Evolutionary conservation across 805 yeast species (phyloP), one percentile per base, ranked within the genome.

Genomic region (Lipomyces spencermartinsiae): DNA sequence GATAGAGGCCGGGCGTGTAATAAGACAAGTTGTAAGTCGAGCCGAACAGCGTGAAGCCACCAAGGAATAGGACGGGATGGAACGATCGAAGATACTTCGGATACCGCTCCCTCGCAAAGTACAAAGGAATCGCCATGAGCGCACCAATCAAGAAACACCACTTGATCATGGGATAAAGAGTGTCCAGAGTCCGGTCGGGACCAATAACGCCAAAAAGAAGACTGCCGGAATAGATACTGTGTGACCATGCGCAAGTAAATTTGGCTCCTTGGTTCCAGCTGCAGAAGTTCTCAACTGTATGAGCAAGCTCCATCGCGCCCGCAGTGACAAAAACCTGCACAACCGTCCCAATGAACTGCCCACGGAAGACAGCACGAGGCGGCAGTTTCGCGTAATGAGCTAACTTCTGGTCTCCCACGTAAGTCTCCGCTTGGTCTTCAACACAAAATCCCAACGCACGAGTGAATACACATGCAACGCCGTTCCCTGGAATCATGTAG

Each of bases 191-290:
- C 69, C 88, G 83, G 39, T 83, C 81, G 2, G 92, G 90, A 4
- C 91, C 91, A 71, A 88, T 83, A 4, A 80, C 75, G 65, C 91
- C 92, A 90, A 91, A 89, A 49, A 86, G 77, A 29, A 88, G 81
- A 0, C 89, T 84, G 1, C 90, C 85, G 51, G 83, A 80, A 77
- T 80, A 87, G 75, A 85, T 86, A 16, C 83, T 81, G 51, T 78
- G 78, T 16, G 82, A 81, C 58, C 77, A 76, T 2, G 85, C 83
- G 74, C 88, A 85, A 0, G 83, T 80, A 75, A 86, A 86, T 58
- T 80, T 79, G 58, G 83, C 79, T 3, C 73, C 67, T 69, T 86
- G 87, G 31, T 75, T 64, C 14, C 79, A 69, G 1, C 76, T 70
- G 77, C 91, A 88, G 19, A 85, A 71, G 71, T 79, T 79, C 37